Conservation (phyloP, 2,329 filamentous ascomycete species). For the Trichophaea hybrida region DNA sequence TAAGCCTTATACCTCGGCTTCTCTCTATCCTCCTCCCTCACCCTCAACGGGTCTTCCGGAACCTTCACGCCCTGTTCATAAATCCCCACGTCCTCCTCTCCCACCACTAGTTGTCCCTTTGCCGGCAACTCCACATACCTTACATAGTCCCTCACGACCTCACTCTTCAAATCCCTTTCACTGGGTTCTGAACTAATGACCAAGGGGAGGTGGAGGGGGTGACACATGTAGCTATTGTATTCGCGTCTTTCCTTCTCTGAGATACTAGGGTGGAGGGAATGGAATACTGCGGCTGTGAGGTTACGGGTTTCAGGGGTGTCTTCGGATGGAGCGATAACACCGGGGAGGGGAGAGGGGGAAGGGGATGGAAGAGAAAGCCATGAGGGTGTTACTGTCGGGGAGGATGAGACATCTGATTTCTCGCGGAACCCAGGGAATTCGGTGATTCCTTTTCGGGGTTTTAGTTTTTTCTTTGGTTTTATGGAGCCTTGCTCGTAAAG, state of each 20-base stretch:
- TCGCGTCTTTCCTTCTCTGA: conserved; percentile 63
- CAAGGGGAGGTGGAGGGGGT: conserved; percentile 77
- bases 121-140: conserved; percentile 18
- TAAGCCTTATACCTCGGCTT: conserved; percentile 98
- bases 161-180: conserved; percentile 37
- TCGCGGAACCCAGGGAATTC: conserved; percentile 30
- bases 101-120: conserved; percentile 26
- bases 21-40: conserved; percentile 66
- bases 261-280: conserved; percentile 75
- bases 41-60: conserved; percentile 70
- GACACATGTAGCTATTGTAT: conserved; percentile 75
- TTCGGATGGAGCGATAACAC: conserved; percentile 44
- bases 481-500: background rate
- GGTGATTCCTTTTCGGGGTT: conserved; percentile 40
- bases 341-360: background rate
- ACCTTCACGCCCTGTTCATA: conserved; percentile 66
- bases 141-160: conserved; percentile 37
- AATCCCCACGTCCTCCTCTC: conserved; percentile 53
- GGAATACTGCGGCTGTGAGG: conserved; percentile 68
- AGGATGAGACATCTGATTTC: conserved; percentile 12
- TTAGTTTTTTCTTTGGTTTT: conserved; percentile 29
- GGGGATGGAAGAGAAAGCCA: conserved; percentile 4
- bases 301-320: background rate
- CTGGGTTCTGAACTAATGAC: conserved; percentile 59
- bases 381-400: conserved; percentile 16